phyloP scores from a whole-genome alignment of 805 yeast species.

The Starmerella bombicola region DNA sequence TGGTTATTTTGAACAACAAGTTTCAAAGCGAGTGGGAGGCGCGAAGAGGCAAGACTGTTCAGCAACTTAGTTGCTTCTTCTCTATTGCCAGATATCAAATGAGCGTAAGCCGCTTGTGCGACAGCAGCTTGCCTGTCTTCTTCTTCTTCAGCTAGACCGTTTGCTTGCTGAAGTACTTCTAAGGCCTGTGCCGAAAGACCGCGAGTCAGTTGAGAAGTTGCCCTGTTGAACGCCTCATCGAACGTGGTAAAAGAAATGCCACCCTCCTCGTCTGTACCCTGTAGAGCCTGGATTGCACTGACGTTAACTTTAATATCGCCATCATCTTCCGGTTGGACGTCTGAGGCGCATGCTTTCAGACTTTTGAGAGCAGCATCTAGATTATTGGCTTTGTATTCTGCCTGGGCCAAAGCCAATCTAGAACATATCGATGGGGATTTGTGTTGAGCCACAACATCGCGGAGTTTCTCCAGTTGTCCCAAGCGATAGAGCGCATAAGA shows the following conservation, averaged over 20 bases:
- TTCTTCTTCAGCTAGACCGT: conserved; percentile 31
- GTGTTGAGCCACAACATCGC: conserved; percentile 10
- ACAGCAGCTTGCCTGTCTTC: conserved; percentile 40
- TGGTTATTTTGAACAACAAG: conserved; percentile 37
- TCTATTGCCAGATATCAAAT: conserved; percentile 31
- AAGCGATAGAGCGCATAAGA: conserved; percentile 51
- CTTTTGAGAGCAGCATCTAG: conserved; percentile 34
- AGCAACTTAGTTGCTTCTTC: conserved; percentile 27
- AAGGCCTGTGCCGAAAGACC: conserved; percentile 35
- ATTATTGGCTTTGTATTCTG: conserved; percentile 39
- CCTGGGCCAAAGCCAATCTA: conserved; percentile 43
- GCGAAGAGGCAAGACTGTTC: conserved; percentile 23
- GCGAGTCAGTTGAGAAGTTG: conserved; percentile 38
- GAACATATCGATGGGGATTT: conserved; percentile 21
- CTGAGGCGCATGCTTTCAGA: conserved; percentile 20
- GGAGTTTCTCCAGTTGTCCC: conserved; percentile 33
- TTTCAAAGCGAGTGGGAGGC: conserved; percentile 21
- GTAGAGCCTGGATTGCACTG: conserved; percentile 37
- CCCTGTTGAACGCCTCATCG: conserved; percentile 49
- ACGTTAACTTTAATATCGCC: conserved; percentile 49
- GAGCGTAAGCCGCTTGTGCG: conserved; percentile 47
- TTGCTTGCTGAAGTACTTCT: conserved; percentile 36
- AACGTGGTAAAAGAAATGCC: conserved; percentile 29
- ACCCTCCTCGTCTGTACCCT: conserved; percentile 6
- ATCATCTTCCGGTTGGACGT: conserved; percentile 35